Percentiles rank a stretch among this genome's conserved stretches.
Conservation (phyloP, 2,329 filamentous ascomycete species). For the Cercospora citrullina region DNA sequence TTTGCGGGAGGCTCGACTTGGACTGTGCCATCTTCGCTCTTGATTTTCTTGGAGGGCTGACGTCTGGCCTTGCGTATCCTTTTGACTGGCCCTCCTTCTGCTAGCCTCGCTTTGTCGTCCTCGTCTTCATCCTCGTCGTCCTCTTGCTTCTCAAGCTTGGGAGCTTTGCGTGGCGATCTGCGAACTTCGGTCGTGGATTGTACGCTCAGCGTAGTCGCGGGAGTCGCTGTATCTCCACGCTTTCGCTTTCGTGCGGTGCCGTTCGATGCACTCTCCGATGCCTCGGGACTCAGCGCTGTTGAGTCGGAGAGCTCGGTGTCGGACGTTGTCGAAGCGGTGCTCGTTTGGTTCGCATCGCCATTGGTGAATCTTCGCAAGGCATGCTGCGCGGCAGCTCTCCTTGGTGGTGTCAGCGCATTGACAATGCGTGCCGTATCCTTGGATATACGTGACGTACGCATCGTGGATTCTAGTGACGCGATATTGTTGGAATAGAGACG, state of each 20-base stretch:
- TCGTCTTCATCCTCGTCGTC: slow-evolving; percentile 19
- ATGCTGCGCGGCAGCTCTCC: slow-evolving; percentile 21
- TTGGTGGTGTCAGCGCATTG: slow-evolving; percentile 21
- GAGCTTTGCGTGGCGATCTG: slow-evolving; percentile 35
- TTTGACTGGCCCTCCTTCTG: neutral
- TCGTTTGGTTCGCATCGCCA: neutral
- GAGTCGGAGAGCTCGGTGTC: slow-evolving; percentile 24
- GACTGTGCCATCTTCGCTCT: slow-evolving; percentile 34
- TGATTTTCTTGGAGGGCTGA: slow-evolving; percentile 40
- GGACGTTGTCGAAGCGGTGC: neutral
- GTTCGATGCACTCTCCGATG: slow-evolving; percentile 10
- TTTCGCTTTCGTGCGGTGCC: slow-evolving; percentile 30
- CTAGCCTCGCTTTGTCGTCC: neutral
- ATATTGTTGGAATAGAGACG: neutral
- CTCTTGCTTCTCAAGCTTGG: slow-evolving; percentile 20
- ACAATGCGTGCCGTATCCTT: slow-evolving; percentile 31
- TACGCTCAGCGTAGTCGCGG: slow-evolving; percentile 18
- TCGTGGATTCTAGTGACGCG: slow-evolving; percentile 6
- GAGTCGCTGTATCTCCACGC: slow-evolving; percentile 20
- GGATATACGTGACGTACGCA: slow-evolving; percentile 30
- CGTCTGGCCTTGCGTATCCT: slow-evolving; percentile 25
- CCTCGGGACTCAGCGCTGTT: slow-evolving; percentile 19
- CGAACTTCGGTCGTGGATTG: slow-evolving; percentile 22
- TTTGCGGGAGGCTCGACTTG: slow-evolving; percentile 62
- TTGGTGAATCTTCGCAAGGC: slow-evolving; percentile 29